A percentile compares a stretch with the other conserved stretches of the same genome.
phyloP scores from a whole-genome alignment of 495 filamentous ascomycete genomes.

The Lepidopterella palustris region DNA sequence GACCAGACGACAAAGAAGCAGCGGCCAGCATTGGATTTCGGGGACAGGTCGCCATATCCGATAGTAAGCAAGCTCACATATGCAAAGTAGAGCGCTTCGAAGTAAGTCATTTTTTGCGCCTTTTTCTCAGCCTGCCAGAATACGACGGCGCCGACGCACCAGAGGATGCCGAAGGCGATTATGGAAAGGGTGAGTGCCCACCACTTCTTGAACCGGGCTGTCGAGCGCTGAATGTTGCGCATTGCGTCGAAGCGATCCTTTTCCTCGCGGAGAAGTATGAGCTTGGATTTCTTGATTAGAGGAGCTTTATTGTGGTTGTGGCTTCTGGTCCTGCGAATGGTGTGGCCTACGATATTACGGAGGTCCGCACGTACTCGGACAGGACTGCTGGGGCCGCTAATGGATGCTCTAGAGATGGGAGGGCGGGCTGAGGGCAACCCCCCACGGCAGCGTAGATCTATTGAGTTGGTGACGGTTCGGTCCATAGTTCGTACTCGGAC shows the following conservation, averaged over 20 bases:
- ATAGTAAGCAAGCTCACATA: constrained; percentile 41
- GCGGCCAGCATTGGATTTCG: constrained; percentile 39
- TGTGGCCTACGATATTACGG: background rate
- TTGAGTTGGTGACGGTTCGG: constrained; percentile 45
- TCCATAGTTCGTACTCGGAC: constrained; percentile 51
- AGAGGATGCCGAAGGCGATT: constrained; percentile 37
- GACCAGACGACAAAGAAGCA: constrained; percentile 42
- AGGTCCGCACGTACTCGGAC: too few relatives aligned
- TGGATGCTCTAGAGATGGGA: background rate
- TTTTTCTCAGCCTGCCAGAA: constrained; percentile 38
- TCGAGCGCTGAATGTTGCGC: constrained; percentile 38
- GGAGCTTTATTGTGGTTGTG: background rate
- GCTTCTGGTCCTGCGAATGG: background rate
- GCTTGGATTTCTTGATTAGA: constrained; percentile 26
- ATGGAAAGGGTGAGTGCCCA: constrained; percentile 33
- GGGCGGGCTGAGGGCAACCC: constrained; percentile 15
- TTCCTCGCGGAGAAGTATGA: constrained; percentile 38
- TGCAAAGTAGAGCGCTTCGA: constrained; percentile 42
- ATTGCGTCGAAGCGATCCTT: constrained; percentile 41
- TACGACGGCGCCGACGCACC: constrained; percentile 40
- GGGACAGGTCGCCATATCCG: constrained; percentile 41
- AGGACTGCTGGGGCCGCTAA: constrained; percentile 10
- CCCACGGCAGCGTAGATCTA: constrained; percentile 27
- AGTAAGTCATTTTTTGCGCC: constrained; percentile 39
- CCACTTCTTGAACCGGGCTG: constrained; percentile 38